Percentiles rank a stretch among this genome's conserved stretches.
These are phyloP conservation scores for Orobanche coerulescens DNA, from an alignment of 257 asterid genomes.

Conservation along the genomic window DNA sequence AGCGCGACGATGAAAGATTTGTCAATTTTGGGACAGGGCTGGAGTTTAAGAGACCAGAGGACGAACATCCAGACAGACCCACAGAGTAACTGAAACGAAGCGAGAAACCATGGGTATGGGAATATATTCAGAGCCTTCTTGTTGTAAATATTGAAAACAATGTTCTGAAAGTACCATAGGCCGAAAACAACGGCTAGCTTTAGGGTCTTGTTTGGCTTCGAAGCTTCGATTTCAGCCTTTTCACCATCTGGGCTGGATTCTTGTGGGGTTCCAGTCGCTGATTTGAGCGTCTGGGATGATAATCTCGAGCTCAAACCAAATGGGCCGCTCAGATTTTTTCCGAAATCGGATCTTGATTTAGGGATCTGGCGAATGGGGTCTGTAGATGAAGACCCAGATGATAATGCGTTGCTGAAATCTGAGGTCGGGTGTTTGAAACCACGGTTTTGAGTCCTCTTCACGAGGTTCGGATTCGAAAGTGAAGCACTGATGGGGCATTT, in stretches of 20 bases:
- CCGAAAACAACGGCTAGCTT: slow-evolving; percentile 76
- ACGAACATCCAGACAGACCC: slow-evolving; percentile 86
- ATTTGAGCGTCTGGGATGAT: slow-evolving; percentile 28
- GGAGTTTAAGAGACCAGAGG: slow-evolving; percentile 67
- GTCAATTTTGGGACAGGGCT: slow-evolving; percentile 71
- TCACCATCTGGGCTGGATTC: slow-evolving; percentile 59
- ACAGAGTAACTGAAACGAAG: slow-evolving; percentile 72
- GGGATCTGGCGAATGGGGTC: slow-evolving; percentile 37
- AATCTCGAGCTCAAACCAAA: slow-evolving; percentile 31
- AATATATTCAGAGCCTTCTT: slow-evolving; percentile 74
- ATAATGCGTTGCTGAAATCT: slow-evolving; percentile 11
- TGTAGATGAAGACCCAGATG: slow-evolving; percentile 1
- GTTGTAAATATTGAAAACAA: slow-evolving; percentile 75
- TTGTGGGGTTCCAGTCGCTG: slow-evolving; percentile 47
- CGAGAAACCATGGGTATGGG: slow-evolving; percentile 93
- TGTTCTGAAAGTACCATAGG: slow-evolving; percentile 86
- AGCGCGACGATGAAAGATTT: slow-evolving; percentile 73
- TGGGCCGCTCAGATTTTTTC: slow-evolving; percentile 28
- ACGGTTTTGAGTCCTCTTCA: slow-evolving; percentile 23
- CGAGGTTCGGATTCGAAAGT: slow-evolving; percentile 35
- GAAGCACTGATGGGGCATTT: slow-evolving; percentile 29
- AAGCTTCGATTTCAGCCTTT: slow-evolving; percentile 37
- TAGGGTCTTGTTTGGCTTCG: slow-evolving; percentile 43
- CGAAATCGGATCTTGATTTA: slow-evolving; percentile 41
- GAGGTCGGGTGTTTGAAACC: slow-evolving; percentile 17